Base-by-base conservation (phyloP, 2,329 filamentous ascomycete genomes). In the Ophiostoma sp. region DNA sequence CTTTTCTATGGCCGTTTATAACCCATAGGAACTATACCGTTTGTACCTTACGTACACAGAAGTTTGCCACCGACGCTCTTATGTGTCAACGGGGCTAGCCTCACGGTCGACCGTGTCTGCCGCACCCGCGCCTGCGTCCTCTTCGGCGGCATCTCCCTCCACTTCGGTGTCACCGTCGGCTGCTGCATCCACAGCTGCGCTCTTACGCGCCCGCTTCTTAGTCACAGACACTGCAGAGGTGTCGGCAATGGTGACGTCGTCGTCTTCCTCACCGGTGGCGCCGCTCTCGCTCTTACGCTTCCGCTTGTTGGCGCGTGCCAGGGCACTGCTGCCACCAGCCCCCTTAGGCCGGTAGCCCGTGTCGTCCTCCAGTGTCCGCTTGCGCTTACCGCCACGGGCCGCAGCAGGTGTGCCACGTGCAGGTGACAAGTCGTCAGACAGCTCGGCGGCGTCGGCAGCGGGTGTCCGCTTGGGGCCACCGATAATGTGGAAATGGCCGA, bases 291-390 rank as follows among this genome's bases (percentile, higher is more conserved):
- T 88, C 84, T 88, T 89, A 3, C 87, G 84, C 83, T 89, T 90
- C 80, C 86, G 86, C 82, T 90, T 90, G 0, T 82, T 81, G 22
- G 87, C 86, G 52, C 87, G 82, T 2, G 83, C 45, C 5, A 22
- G 17, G 0, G 39, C 42, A 11, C 36, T 48, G 19, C 72, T 25
- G 7, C 57, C 66, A 25, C 39, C 84, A 2, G 87, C 88, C 2
- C 86, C 86, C 76, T 89, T 88, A 2, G 88, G 88, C 73, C 88
- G 84, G 78, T 90, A 90, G 3, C 88, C 88, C 0, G 82, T 80
- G 75, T 91, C 89, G 8, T 90, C 89, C 45, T 89, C 88, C 36
- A 79, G 52, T 6, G 69, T 55, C 64, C 85, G 79, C 81, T 87
- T 87, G 50, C 87, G 83, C 84, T 89, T 89, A 74, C 86, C 84